Conservation (phyloP, 345 rosid genomes). For the Populus deltoides region DNA sequence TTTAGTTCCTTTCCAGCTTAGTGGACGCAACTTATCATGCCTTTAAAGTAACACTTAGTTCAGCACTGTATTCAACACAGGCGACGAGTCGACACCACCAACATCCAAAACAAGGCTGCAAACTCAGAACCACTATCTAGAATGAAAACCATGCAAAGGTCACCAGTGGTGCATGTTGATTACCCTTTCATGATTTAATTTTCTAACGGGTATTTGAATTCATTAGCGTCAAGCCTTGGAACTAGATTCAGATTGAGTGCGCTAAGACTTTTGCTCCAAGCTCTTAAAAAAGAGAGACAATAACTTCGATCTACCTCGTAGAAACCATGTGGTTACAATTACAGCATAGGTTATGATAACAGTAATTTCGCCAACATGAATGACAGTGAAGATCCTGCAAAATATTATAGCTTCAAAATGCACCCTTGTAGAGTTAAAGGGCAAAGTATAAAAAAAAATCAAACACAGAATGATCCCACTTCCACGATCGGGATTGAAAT, state of each 20-base stretch:
- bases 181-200: background rate
- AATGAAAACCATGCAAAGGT: background rate
- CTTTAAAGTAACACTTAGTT: background rate
- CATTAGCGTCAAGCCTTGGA: background rate
- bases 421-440: background rate
- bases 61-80: background rate
- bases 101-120: background rate
- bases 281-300: background rate
- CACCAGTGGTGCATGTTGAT: background rate
- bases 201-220: background rate
- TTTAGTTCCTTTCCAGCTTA: background rate
- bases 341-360: background rate
- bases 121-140: background rate
- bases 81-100: background rate
- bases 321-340: background rate
- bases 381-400: slow-evolving; percentile 2
- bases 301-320: background rate
- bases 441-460: background rate
- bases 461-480: background rate
- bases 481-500: background rate
- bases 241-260: background rate
- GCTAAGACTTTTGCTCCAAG: background rate
- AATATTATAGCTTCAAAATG: background rate
- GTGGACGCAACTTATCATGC: background rate
- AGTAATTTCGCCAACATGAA: slow-evolving; percentile 4